These are phyloP conservation scores for Ophiocordyceps camponoti-rufipedis DNA, from an alignment of 2,329 filamentous ascomycete genomes.

Conservation along the genomic window DNA sequence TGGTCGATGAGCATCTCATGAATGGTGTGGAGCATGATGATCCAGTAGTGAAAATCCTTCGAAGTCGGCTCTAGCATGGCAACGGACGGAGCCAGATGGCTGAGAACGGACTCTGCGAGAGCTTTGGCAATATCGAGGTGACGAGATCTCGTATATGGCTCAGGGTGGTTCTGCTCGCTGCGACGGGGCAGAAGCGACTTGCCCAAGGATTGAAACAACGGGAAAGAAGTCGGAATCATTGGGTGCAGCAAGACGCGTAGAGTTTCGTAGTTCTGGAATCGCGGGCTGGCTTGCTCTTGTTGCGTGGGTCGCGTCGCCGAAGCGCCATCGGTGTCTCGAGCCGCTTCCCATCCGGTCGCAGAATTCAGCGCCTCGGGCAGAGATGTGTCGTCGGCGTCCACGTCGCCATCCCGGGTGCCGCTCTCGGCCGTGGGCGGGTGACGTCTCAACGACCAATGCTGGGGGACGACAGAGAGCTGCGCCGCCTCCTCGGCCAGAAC, in stretches of 20 bases:
- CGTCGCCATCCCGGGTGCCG: constrained; percentile 5
- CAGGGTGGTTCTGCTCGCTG: constrained; percentile 29
- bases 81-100: constrained; percentile 38
- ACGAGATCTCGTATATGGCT: constrained; percentile 35
- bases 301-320: constrained; percentile 16
- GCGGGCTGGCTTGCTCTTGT: constrained; percentile 22
- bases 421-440: constrained; percentile 10
- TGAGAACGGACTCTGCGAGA: constrained; percentile 51
- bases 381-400: constrained; percentile 12
- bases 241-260: constrained; percentile 62
- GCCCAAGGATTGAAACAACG: constrained; percentile 72
- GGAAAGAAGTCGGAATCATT: constrained; percentile 61
- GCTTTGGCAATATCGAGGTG: constrained; percentile 42
- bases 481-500: constrained; percentile 74
- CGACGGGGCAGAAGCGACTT: constrained; percentile 64
- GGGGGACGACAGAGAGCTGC: constrained; percentile 55
- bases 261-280: constrained; percentile 58
- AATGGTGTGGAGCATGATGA: constrained; percentile 60
- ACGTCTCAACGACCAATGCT: constrained; percentile 35
- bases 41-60: constrained; percentile 63
- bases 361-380: constrained; percentile 14
- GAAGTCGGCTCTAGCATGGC: constrained; percentile 26
- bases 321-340: constrained; percentile 7
- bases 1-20: constrained; percentile 62
- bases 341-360: constrained; percentile 10